These are phyloP conservation scores for Drosera capensis DNA, from an alignment of 148 eudicot species.

Conservation along the genomic window DNA sequence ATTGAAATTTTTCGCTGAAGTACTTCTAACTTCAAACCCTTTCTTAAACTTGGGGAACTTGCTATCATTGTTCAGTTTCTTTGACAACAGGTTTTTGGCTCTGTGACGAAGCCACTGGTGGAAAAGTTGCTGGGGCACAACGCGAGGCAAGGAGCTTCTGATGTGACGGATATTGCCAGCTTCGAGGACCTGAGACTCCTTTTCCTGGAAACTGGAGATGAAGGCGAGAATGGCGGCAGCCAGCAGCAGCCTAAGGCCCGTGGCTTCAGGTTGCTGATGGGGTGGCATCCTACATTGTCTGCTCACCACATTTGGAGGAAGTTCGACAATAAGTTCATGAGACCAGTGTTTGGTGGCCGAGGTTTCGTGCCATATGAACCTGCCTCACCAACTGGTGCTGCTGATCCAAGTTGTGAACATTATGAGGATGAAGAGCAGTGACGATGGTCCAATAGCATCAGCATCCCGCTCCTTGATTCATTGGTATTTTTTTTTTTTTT, in stretches of 20 bases:
- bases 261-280: constrained; percentile 41
- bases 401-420: constrained; percentile 13
- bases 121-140: constrained; percentile 28
- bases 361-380: constrained; percentile 78
- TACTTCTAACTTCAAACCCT: not conserved
- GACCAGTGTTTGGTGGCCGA: constrained; percentile 92
- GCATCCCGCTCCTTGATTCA: too few species aligned
- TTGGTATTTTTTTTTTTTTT: too few species aligned
- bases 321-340: constrained; percentile 80
- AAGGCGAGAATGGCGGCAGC: not conserved
- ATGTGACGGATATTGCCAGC: constrained; percentile 36
- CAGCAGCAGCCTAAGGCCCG: constrained; percentile 5
- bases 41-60: not conserved
- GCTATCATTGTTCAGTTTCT: not conserved
- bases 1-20: not conserved
- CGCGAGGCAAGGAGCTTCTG: constrained; percentile 14
- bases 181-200: constrained; percentile 34
- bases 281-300: constrained; percentile 40
- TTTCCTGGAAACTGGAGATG: constrained; percentile 18
- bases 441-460: too few species aligned
- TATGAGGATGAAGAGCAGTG: too few species aligned
- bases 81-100: constrained; percentile 40
- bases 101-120: constrained; percentile 50
- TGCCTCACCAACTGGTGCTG: constrained; percentile 53
- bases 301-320: constrained; percentile 79